A percentile compares a stretch with the other conserved stretches of the same genome.
phyloP scores from a whole-genome alignment of 805 yeast species.

The Metschnikowia baotianmanensis region DNA sequence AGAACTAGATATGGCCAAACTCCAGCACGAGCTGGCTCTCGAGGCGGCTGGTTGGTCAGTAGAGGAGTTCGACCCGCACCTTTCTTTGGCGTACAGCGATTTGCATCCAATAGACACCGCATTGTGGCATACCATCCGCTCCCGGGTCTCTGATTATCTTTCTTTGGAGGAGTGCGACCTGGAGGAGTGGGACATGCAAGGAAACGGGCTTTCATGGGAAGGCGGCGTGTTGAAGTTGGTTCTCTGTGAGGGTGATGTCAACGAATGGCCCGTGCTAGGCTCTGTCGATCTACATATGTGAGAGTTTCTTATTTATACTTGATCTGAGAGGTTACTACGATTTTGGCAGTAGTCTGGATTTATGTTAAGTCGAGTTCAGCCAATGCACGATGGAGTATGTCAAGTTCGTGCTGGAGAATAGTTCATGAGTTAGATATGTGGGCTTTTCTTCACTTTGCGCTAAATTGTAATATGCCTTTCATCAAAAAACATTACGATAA shows the following conservation, averaged over 20 bases:
- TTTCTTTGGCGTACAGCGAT: conserved; percentile 67
- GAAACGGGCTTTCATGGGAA: conserved; percentile 55
- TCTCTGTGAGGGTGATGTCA: conserved; percentile 67
- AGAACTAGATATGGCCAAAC: conserved; percentile 26
- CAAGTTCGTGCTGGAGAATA: too few relatives aligned
- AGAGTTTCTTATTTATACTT: not conserved
- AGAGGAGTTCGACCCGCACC: conserved; percentile 65
- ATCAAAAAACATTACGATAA: too few relatives aligned
- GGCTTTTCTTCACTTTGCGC: too few relatives aligned
- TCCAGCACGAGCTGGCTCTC: conserved; percentile 45
- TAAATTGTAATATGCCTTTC: too few relatives aligned
- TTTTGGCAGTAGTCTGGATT: not conserved
- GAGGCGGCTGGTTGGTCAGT: conserved; percentile 53
- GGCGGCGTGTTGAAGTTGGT: conserved; percentile 68
- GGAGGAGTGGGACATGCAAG: conserved; percentile 27
- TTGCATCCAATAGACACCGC: conserved; percentile 67
- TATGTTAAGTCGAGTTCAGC: too few relatives aligned
- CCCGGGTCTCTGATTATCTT: conserved; percentile 63
- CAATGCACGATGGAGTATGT: too few relatives aligned
- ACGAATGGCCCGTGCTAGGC: conserved; percentile 67
- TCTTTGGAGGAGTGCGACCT: conserved; percentile 46
- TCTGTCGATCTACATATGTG: conserved; percentile 39
- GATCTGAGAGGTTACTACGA: not conserved
- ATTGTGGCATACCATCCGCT: conserved; percentile 57
- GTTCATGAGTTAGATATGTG: too few relatives aligned